phyloP scores from a whole-genome alignment of 2,329 filamentous ascomycete genomes.

The Cladorrhinum sp. region DNA sequence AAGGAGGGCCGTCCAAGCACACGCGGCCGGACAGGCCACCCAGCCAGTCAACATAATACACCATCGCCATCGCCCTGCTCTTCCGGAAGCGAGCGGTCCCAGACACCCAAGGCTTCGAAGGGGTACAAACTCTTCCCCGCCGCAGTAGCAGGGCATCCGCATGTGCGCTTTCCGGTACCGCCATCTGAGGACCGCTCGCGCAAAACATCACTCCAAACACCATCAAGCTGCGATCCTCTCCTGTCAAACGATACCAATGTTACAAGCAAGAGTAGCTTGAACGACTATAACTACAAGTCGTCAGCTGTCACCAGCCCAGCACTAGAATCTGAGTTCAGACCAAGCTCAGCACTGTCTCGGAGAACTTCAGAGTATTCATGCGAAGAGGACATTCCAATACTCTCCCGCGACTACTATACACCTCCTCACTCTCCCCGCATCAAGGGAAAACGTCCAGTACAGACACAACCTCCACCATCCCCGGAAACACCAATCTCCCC shows the following conservation, averaged over 20 bases:
- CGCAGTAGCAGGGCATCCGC: not conserved
- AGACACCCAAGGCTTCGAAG: conserved; percentile 12
- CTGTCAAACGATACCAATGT: not conserved
- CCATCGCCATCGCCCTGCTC: not conserved
- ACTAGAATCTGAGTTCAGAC: too few species aligned
- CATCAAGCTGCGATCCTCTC: not conserved
- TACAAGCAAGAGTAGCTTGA: not conserved
- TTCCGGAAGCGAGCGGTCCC: conserved; percentile 9
- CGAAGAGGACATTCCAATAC: not conserved
- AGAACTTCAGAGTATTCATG: not conserved
- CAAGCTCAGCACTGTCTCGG: not conserved
- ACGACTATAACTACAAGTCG: too few species aligned
- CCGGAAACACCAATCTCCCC: conserved; percentile 13
- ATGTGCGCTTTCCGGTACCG: not conserved
- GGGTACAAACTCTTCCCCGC: not conserved
- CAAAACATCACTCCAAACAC: too few species aligned
- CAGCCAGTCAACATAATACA: not conserved
- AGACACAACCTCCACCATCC: not conserved
- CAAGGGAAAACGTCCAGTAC: not conserved
- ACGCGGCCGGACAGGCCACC: not conserved
- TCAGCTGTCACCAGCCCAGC: too few species aligned
- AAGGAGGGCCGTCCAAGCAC: conserved; percentile 1
- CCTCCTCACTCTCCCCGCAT: not conserved
- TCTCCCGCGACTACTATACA: not conserved
- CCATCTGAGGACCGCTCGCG: not conserved